Percentiles rank a stretch among this genome's conserved stretches.
Evolutionary conservation across 2,329 filamentous ascomycete species (phyloP).

Genomic region (Pseudocercospora crystallina): DNA sequence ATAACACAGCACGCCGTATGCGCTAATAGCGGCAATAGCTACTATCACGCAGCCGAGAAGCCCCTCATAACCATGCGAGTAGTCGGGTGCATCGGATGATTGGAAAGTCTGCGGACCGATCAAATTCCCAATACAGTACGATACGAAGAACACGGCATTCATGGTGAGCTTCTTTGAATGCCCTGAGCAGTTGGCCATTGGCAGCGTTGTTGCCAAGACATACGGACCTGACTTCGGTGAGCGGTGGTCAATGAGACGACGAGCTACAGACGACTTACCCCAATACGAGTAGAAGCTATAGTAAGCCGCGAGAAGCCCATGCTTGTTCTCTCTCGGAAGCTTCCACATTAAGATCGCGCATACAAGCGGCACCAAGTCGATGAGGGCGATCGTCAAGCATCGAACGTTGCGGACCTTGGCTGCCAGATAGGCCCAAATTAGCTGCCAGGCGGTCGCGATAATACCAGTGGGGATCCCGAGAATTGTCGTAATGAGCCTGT

Average conservation of each 20-base stretch:
- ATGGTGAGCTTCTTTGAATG: constrained; percentile 36
- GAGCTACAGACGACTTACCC: background rate
- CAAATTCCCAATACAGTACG: constrained; percentile 30
- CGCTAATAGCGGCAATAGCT: constrained; percentile 17
- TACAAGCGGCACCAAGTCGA: constrained; percentile 30
- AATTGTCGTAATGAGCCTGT: constrained; percentile 12
- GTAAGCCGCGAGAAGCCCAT: constrained; percentile 39
- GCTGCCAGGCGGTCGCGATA: constrained; percentile 14
- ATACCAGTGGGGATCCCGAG: constrained; percentile 19
- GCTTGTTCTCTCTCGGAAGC: constrained; percentile 38
- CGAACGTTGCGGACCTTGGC: constrained; percentile 9
- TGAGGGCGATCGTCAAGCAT: constrained; percentile 28
- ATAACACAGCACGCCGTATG: constrained; percentile 13
- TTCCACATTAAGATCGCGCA: constrained; percentile 36
- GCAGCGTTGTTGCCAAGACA: constrained; percentile 33
- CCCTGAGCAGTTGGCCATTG: constrained; percentile 33
- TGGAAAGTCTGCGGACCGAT: constrained; percentile 16
- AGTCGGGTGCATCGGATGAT: constrained; percentile 13
- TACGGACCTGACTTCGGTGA: constrained; percentile 30
- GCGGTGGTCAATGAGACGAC: background rate
- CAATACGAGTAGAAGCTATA: constrained; percentile 41
- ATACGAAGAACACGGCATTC: constrained; percentile 32
- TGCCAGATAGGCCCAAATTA: constrained; percentile 10
- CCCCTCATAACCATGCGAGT: constrained; percentile 15
- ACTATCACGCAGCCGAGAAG: constrained; percentile 17